Evolutionary conservation across 176 grass and related monocot genomes (phyloP).

Genomic region (Lolium perenne): DNA sequence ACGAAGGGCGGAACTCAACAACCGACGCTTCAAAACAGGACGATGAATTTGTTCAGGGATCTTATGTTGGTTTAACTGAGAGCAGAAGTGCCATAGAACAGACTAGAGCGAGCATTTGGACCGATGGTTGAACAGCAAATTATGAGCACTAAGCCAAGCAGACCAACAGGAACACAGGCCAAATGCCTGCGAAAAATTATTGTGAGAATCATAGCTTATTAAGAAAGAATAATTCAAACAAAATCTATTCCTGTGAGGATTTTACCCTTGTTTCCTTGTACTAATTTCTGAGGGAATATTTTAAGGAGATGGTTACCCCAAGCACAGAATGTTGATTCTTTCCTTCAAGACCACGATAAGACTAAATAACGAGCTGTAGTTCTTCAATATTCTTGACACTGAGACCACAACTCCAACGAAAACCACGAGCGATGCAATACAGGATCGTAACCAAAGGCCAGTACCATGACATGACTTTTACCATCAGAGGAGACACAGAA

Average conservation of each 20-base stretch:
- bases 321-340: slow-evolving; percentile 24
- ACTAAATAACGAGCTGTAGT: slow-evolving; percentile 1
- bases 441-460: slow-evolving; percentile 51
- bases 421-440: slow-evolving; percentile 24
- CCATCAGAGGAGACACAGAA: slow-evolving; percentile 39
- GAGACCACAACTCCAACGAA: neutral
- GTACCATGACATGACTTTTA: slow-evolving; percentile 41
- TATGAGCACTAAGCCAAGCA: slow-evolving; percentile 43
- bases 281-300: slow-evolving; percentile 23
- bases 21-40: slow-evolving; percentile 1
- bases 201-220: slow-evolving; percentile 37
- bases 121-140: slow-evolving; percentile 39
- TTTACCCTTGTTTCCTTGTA: slow-evolving; percentile 41
- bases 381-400: slow-evolving; percentile 29
- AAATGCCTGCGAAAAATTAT: slow-evolving; percentile 56
- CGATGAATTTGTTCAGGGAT: neutral
- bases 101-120: slow-evolving; percentile 12
- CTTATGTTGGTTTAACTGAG: slow-evolving; percentile 15
- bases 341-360: slow-evolving; percentile 8
- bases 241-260: slow-evolving; percentile 24
- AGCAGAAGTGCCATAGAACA: neutral
- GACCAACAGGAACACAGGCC: slow-evolving; percentile 40
- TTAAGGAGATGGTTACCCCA: slow-evolving; percentile 14
- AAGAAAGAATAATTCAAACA: slow-evolving; percentile 21
- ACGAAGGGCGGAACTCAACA: neutral